Percentiles rank a stretch among this genome's conserved stretches.
phyloP scores from a whole-genome alignment of 1,139 yeast species.

The Blastobotrys proliferans region DNA sequence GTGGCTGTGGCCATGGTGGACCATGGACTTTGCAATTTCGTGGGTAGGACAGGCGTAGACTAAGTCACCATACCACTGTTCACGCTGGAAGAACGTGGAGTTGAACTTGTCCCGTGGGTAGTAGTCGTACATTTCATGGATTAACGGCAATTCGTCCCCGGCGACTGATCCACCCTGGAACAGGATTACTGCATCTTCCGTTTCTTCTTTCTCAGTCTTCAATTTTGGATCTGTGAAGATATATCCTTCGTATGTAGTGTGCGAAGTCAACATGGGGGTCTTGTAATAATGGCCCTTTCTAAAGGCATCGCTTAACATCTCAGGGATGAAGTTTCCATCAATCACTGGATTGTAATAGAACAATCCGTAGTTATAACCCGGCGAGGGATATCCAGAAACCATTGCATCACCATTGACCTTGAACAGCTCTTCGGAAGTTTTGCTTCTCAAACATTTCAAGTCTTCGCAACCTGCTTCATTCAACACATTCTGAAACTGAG shows the following conservation, averaged over 20 bases:
- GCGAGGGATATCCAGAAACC: constrained; percentile 4
- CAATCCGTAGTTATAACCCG: constrained; percentile 18
- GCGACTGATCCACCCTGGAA: constrained; percentile 7
- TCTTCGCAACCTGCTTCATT: constrained; percentile 9
- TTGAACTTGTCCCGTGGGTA: constrained; percentile 11
- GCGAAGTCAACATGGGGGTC: constrained; percentile 14
- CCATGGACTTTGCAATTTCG: constrained; percentile 13
- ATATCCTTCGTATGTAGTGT: constrained; percentile 16
- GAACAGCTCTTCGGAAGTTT: constrained; percentile 5
- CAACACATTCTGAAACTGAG: constrained; percentile 10
- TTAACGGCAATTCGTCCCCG: neutral
- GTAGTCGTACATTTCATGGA: constrained; percentile 8
- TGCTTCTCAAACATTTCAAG: constrained; percentile 14
- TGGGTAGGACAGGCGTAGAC: constrained; percentile 18
- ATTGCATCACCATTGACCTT: constrained; percentile 6
- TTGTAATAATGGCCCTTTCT: constrained; percentile 12
- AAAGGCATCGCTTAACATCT: constrained; percentile 11
- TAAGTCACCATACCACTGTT: constrained; percentile 17
- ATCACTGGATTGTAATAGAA: constrained; percentile 17
- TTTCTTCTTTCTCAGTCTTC: constrained; percentile 3
- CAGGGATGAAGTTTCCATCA: constrained; percentile 14
- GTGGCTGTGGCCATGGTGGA: neutral
- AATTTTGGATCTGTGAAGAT: constrained; percentile 6
- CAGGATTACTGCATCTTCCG: constrained; percentile 9
- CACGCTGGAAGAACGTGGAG: constrained; percentile 12